phyloP scores from a whole-genome alignment of 257 asterid species.

The Cinchona pubescens region DNA sequence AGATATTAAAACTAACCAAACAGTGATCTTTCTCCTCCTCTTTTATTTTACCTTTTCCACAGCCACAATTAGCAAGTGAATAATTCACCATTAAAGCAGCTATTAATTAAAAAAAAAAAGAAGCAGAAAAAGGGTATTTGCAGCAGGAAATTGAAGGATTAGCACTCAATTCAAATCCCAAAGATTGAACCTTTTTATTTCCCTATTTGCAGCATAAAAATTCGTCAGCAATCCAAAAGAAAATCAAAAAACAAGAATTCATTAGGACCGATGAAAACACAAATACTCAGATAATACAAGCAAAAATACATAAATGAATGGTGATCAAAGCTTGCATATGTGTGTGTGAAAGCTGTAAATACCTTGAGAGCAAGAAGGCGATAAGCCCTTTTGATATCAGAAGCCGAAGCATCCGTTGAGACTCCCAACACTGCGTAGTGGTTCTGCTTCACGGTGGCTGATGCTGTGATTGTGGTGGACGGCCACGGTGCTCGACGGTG shows the following conservation, averaged over 20 bases:
- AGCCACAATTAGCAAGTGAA: background rate
- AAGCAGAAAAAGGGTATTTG: background rate
- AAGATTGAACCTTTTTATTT: background rate
- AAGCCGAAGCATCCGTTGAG: constrained; percentile 49
- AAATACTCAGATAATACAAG: too few species aligned
- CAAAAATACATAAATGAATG: background rate
- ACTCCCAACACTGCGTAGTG: constrained; percentile 70
- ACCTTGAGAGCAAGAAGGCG: constrained; percentile 91
- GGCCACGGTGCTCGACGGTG: constrained; percentile 31
- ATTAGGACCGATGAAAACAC: too few species aligned
- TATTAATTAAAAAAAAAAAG: background rate
- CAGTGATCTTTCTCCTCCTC: background rate
- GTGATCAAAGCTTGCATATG: background rate
- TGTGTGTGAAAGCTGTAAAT: too few species aligned
- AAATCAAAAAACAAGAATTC: background rate
- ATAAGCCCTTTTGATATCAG: constrained; percentile 65
- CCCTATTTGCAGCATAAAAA: background rate
- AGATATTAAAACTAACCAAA: background rate
- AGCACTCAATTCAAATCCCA: background rate
- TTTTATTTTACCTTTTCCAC: too few species aligned
- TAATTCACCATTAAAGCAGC: background rate
- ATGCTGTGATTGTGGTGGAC: constrained; percentile 30
- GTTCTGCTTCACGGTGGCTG: constrained; percentile 43
- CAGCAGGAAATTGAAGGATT: background rate
- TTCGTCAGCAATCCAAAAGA: background rate